Conservation (phyloP, 352 stramenopile species). For the Plasmopara muralis region DNA sequence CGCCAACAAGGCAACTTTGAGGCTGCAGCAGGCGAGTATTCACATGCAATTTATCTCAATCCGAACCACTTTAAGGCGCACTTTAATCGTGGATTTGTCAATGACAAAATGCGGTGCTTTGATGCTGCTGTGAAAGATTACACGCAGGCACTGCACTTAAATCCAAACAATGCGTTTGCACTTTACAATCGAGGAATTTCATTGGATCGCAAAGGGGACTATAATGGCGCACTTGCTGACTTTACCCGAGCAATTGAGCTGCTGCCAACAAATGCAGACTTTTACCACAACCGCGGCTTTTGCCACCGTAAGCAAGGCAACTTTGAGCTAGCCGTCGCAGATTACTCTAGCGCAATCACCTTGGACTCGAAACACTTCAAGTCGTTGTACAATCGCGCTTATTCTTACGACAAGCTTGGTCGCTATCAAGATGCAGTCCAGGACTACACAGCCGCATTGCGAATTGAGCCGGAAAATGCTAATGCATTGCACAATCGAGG, state of each 20-base stretch:
- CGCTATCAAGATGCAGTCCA: slow-evolving; percentile 51
- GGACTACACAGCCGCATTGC: slow-evolving; percentile 73
- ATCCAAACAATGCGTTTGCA: slow-evolving; percentile 69
- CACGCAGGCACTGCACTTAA: slow-evolving; percentile 51
- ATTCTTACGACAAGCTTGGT: slow-evolving; percentile 80
- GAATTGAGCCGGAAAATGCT: slow-evolving; percentile 60
- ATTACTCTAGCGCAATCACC: slow-evolving; percentile 70
- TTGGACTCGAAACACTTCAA: slow-evolving; percentile 81
- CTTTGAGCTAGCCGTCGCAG: slow-evolving; percentile 67
- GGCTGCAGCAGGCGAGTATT: slow-evolving; percentile 72
- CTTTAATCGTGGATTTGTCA: slow-evolving; percentile 87
- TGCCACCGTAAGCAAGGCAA: slow-evolving; percentile 78
- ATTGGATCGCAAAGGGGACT: slow-evolving; percentile 77
- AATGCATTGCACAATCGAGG: slow-evolving; percentile 83
- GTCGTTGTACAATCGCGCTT: slow-evolving; percentile 84
- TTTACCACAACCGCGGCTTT: slow-evolving; percentile 82
- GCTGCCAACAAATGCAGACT: slow-evolving; percentile 67
- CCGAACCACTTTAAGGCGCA: slow-evolving; percentile 81
- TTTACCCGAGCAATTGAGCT: slow-evolving; percentile 77
- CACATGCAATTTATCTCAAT: slow-evolving; percentile 62
- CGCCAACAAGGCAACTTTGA: slow-evolving; percentile 81
- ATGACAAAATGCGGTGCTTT: slow-evolving; percentile 74
- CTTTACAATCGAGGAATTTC: slow-evolving; percentile 84
- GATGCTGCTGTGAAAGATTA: slow-evolving; percentile 76
- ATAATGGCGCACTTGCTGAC: slow-evolving; percentile 69